phyloP scores from a whole-genome alignment of 345 rosid species.

The Linum tenue region DNA sequence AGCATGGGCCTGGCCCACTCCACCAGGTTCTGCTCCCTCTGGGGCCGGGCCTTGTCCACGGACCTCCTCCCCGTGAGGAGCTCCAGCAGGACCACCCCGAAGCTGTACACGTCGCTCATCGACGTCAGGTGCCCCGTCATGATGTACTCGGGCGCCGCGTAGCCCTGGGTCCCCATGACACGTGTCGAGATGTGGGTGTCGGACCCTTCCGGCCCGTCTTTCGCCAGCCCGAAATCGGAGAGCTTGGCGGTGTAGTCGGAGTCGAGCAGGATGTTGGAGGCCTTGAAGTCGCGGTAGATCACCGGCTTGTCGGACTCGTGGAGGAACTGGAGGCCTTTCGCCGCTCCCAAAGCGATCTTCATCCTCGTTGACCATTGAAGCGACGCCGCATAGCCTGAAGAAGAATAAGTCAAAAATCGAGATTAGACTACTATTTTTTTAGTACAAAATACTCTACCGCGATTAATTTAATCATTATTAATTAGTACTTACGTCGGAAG shows the following conservation, averaged over 20 bases:
- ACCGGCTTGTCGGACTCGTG: slow-evolving; percentile 87
- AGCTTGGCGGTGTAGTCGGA: slow-evolving; percentile 77
- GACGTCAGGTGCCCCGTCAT: slow-evolving; percentile 62
- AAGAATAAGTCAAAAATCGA: not conserved
- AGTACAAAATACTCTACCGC: too few relatives aligned
- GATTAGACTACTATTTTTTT: too few relatives aligned
- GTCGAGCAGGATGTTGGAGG: slow-evolving; percentile 75
- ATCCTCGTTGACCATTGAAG: slow-evolving; percentile 81
- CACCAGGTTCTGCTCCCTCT: slow-evolving; percentile 20
- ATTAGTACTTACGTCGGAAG: slow-evolving; percentile 50
- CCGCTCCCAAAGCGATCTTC: slow-evolving; percentile 96
- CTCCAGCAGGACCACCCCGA: slow-evolving; percentile 26
- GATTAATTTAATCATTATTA: too few relatives aligned
- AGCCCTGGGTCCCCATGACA: slow-evolving; percentile 95
- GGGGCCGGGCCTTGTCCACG: slow-evolving; percentile 20
- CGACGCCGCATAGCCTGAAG: slow-evolving; percentile 62
- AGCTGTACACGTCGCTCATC: slow-evolving; percentile 27
- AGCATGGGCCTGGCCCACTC: slow-evolving; percentile 38
- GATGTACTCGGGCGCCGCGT: slow-evolving; percentile 88
- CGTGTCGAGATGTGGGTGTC: slow-evolving; percentile 87
- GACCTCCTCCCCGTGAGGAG: slow-evolving; percentile 24
- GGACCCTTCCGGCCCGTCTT: slow-evolving; percentile 94
- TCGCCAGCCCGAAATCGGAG: slow-evolving; percentile 85
- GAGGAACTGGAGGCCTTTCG: slow-evolving; percentile 76
- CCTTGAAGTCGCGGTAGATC: slow-evolving; percentile 81